Evolutionary conservation across 2,329 filamentous ascomycete species (phyloP), one percentile per base, ranked within the genome.

Genomic region (Neonectria sp.): DNA sequence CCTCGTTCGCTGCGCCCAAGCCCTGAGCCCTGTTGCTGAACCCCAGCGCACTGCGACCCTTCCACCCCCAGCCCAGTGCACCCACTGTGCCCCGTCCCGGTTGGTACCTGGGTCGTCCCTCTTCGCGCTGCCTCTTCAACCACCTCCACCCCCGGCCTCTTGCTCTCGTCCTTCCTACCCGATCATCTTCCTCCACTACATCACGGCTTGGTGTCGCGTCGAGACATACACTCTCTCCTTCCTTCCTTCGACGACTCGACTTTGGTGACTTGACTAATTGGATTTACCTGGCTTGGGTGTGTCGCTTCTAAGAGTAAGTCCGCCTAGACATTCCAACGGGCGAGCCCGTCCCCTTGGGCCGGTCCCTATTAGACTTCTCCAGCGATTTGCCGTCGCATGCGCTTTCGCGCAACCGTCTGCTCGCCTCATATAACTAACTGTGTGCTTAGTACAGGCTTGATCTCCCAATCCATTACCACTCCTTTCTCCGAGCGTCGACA

Each of bases 91-190:
- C 46, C 27, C 15, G 52, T 62, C 56, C 56, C 48, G 25, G 46
- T 40, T 33, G 59, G 64, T 67, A 67, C 65, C 65, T 40, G 15
- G 31, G 31, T 67, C 33, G 51, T 46, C 48, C 25, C 27, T 52
- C 40, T 51, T 56, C 27, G 33, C 45, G 15, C 49, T 57, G 57
- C 71, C 68, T 75, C 71, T 75, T 75, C 73, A 73, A 75, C 71
- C 71, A 72, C 71, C 64, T 75, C 68, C 67, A 55, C 69, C 73
- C 73, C 73, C 68, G 64, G 68, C 70, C 61, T 53, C 49, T 59
- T 59, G 45, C 65, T 68, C 60, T 59, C 52, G 35, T 57, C 68
- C 58, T 63, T 70, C 69, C 61, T 61, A 56, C 64, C 58, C 49
- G 59, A 59, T 65, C 65, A n/a, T 67, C 55, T 64, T 67, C 67